phyloP scores from a whole-genome alignment of 148 eudicot genomes.

The Rhododendron simsii region DNA sequence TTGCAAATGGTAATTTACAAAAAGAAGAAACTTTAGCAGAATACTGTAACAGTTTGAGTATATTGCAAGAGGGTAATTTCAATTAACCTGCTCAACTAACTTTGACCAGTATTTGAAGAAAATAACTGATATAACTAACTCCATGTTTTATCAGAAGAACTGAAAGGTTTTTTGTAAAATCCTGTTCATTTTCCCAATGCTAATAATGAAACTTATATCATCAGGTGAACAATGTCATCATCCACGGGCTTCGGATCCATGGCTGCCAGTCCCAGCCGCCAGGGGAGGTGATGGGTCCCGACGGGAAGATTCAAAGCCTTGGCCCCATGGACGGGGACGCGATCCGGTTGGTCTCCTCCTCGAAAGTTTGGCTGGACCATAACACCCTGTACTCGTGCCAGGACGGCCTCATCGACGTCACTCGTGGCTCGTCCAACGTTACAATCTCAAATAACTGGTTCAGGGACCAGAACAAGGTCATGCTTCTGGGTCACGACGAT shows the following conservation, averaged over 20 bases:
- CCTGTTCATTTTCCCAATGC: not conserved
- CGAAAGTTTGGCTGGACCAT: constrained; percentile 84
- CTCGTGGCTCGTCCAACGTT: constrained; percentile 64
- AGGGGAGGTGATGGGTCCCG: constrained; percentile 54
- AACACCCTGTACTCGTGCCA: constrained; percentile 54
- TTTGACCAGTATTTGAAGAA: not conserved
- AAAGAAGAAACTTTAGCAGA: not conserved
- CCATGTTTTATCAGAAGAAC: no score
- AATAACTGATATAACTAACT: not conserved
- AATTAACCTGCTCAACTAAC: not conserved
- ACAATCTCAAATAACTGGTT: constrained; percentile 89
- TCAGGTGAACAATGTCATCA: constrained; percentile 65
- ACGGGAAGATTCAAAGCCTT: constrained; percentile 20
- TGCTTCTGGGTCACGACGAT: constrained; percentile 86
- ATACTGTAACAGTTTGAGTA: not conserved
- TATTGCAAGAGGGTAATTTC: no score
- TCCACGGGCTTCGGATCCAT: constrained; percentile 70
- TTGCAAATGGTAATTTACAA: not conserved
- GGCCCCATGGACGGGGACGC: constrained; percentile 67
- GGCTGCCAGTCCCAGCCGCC: constrained; percentile 46
- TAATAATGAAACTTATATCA: not conserved
- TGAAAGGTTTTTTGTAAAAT: not conserved
- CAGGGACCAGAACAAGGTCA: constrained; percentile 70
- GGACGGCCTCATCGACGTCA: constrained; percentile 83
- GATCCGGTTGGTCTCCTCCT: constrained; percentile 46